Percentiles rank a stretch among this genome's conserved stretches.
These are phyloP conservation scores for Neurospora hispaniola DNA, from an alignment of 495 filamentous ascomycete species.

Conservation along the genomic window DNA sequence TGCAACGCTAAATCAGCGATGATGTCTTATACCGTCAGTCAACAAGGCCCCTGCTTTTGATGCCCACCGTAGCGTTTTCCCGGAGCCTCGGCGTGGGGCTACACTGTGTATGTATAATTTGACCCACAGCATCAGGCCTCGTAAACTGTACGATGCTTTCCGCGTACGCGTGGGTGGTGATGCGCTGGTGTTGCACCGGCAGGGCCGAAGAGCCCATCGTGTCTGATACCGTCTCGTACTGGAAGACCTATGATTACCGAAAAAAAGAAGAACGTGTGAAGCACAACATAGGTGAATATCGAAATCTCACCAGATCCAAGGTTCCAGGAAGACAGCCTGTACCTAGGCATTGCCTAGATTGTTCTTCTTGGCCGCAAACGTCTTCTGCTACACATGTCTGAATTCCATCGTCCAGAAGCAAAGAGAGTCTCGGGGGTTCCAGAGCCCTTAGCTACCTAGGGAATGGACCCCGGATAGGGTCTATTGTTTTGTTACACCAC, in stretches of 20 bases:
- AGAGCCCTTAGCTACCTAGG: not conserved
- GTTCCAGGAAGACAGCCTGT: not conserved
- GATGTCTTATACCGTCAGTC: not conserved
- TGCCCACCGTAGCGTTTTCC: not conserved
- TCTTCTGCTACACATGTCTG: not conserved
- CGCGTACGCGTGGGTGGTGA: not conserved
- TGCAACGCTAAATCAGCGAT: not conserved
- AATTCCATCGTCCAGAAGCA: not conserved
- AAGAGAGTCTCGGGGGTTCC: not conserved
- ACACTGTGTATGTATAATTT: not conserved
- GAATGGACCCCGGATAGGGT: not conserved
- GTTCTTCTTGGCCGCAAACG: not conserved
- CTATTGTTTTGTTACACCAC: not conserved
- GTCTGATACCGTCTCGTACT: not conserved
- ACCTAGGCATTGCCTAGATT: not conserved
- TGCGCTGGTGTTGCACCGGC: not conserved
- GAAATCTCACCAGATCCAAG: not conserved
- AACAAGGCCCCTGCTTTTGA: not conserved
- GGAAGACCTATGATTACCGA: not conserved
- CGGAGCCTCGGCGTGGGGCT: not conserved
- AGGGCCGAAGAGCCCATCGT: not conserved
- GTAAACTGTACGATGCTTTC: not conserved
- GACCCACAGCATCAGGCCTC: not conserved
- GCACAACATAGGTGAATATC: not conserved
- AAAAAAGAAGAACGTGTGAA: not conserved